Conservation (phyloP, 345 rosid species). For the Conringia planisiliqua region DNA sequence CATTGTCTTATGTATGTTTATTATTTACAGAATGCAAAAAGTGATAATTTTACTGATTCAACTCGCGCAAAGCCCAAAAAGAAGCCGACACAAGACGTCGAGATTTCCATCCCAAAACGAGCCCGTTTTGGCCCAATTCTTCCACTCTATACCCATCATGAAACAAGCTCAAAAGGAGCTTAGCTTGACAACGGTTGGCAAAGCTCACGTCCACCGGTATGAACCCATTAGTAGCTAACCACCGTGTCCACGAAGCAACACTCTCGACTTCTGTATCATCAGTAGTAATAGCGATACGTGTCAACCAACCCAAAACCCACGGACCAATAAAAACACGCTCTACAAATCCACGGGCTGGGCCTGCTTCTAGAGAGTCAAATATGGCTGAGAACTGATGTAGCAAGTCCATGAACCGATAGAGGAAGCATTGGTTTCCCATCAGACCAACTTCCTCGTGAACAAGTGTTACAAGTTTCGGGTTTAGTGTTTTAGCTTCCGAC, state of each 20-base stretch:
- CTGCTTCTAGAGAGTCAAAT: slow-evolving; percentile 75
- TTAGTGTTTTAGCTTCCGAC: slow-evolving; percentile 49
- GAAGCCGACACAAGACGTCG: slow-evolving; percentile 79
- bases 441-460: slow-evolving; percentile 73
- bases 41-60: slow-evolving; percentile 31
- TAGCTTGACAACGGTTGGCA: slow-evolving; percentile 84
- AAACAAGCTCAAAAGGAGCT: slow-evolving; percentile 69
- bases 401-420: slow-evolving; percentile 71
- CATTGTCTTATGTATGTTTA: background rate
- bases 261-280: slow-evolving; percentile 34
- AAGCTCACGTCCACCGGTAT: slow-evolving; percentile 51
- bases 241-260: slow-evolving; percentile 45
- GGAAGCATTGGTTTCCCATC: slow-evolving; percentile 51
- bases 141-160: slow-evolving; percentile 76
- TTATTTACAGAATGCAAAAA: background rate
- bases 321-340: slow-evolving; percentile 74
- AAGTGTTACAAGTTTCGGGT: slow-evolving; percentile 52
- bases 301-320: slow-evolving; percentile 51
- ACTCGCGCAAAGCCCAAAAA: slow-evolving; percentile 52
- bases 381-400: slow-evolving; percentile 82
- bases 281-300: slow-evolving; percentile 39
- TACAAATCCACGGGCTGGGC: slow-evolving; percentile 60
- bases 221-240: slow-evolving; percentile 52
- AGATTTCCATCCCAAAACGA: slow-evolving; percentile 81
- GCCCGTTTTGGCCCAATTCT: slow-evolving; percentile 54